Base-by-base conservation (phyloP, 2,329 filamentous ascomycete genomes). In the Cordyceps fumosorosea region DNA sequence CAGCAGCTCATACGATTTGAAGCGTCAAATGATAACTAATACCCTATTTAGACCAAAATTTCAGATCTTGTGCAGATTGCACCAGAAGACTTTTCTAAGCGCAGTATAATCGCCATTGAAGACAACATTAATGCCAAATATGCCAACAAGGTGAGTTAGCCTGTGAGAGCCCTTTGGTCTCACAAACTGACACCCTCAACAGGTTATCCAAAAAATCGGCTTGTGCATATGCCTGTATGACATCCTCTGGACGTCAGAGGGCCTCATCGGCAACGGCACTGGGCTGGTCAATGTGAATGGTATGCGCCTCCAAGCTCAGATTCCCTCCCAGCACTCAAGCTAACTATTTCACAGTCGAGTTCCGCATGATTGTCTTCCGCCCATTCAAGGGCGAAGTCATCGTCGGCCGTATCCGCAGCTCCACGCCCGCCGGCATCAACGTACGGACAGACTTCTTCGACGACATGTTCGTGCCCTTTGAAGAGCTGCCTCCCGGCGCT, bases 101-200 rank as follows among this genome's bases (percentile, higher is more conserved):
- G 86, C 64, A 96, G 90, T 71, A 84, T 86, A 37, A 84, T 92
- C 65, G 91, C 92, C 1, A 91, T 99, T 66, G 92, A 97, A 76
- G 93, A 99, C 78, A 95, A 95, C 70, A 95, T 99, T 77, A 98
- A 99, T 74, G 83, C 87, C 66, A 99, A 99, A 77, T 99, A 97
- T 75, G 87, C 93, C 64, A 97, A 99, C 78, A 95, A 93, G 76
- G 89, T 91, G 60, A 55, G 65, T 14, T 8, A 18, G 12, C 32
- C 20, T 40, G 8, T 3, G 4, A 16, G 2, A 11, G 16, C 7
- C 40, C 32, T 20, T 26, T 11, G 14, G n/a, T 34, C 56, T 32
- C 34, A 18, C n/a, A 40, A 34, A 14, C 58, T 47, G 44, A 63
- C 58, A 53, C 18, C 53, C 51, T 42, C 20, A 29, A 52, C 67